Conservation (phyloP, 345 rosid species). For the Chamaenerion angustifolium region DNA sequence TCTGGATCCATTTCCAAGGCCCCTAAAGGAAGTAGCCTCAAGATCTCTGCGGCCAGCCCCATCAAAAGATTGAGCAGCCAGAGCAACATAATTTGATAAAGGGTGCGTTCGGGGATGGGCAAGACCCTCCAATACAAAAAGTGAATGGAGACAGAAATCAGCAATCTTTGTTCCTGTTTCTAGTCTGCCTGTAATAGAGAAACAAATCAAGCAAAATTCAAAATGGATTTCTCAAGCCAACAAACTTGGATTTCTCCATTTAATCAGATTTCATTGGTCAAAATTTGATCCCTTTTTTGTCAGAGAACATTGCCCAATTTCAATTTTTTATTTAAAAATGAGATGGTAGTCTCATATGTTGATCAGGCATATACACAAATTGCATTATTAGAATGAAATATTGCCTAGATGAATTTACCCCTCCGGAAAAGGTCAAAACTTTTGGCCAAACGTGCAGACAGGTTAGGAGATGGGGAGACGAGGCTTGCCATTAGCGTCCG, state of each 20-base stretch:
- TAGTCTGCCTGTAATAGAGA: slow-evolving; percentile 31
- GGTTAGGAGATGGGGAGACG: slow-evolving; percentile 46
- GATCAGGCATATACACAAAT: too few relatives aligned
- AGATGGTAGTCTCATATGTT: too few relatives aligned
- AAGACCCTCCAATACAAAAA: slow-evolving; percentile 62
- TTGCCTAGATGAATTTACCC: slow-evolving; percentile 31
- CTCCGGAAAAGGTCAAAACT: slow-evolving; percentile 60
- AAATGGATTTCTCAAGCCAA: neutral
- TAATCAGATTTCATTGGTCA: too few relatives aligned
- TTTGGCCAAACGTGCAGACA: slow-evolving; percentile 47
- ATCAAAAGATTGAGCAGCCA: slow-evolving; percentile 7
- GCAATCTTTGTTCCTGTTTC: slow-evolving; percentile 43
- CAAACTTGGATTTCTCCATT: too few relatives aligned
- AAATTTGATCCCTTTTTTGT: too few relatives aligned
- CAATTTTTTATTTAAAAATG: too few relatives aligned
- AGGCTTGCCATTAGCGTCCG: slow-evolving; percentile 63
- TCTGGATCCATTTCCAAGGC: slow-evolving; percentile 7
- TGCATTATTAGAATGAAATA: too few relatives aligned
- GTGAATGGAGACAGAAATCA: slow-evolving; percentile 59
- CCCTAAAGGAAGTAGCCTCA: slow-evolving; percentile 14
- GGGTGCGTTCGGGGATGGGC: slow-evolving; percentile 78
- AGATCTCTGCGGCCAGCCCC: slow-evolving; percentile 12
- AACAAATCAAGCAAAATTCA: neutral
- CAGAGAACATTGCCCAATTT: too few relatives aligned
- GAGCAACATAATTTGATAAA: slow-evolving; percentile 24